Evolutionary conservation across 2,329 filamentous ascomycete species (phyloP).

Genomic region (Fusarium sp.): DNA sequence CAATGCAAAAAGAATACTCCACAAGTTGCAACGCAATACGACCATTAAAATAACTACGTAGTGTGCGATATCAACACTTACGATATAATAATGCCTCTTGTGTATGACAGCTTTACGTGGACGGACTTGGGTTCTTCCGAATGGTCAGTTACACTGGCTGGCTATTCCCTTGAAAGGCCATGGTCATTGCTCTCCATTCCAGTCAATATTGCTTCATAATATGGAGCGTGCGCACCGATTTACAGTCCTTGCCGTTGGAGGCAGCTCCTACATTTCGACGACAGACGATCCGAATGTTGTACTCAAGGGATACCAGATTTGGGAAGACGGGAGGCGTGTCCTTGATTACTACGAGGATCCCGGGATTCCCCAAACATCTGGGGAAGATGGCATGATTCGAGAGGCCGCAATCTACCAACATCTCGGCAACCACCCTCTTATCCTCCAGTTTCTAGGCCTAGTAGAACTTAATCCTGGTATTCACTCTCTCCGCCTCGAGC

Average conservation of each 20-base stretch:
- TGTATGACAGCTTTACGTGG: neutral
- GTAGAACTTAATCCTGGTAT: neutral
- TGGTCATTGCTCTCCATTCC: neutral
- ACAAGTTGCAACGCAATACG: too few species aligned
- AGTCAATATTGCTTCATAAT: neutral
- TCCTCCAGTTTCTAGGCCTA: neutral
- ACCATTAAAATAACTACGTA: neutral
- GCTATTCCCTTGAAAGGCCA: neutral
- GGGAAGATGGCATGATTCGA: neutral
- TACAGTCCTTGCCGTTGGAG: neutral
- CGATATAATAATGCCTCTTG: neutral
- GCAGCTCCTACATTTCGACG: neutral
- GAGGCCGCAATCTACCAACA: neutral
- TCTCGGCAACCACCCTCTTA: neutral
- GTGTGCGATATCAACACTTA: neutral
- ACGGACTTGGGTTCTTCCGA: neutral
- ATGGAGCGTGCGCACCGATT: neutral
- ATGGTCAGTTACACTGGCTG: neutral
- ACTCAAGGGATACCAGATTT: neutral
- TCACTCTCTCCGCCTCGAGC: conserved; percentile 1
- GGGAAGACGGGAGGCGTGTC: neutral
- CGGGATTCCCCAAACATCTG: neutral
- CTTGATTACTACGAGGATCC: neutral
- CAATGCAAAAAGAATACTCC: too few species aligned
- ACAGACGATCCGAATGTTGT: neutral